These are phyloP conservation scores for Zygosaccharomyces bailii DNA, from an alignment of 805 yeast genomes.

Conservation along the genomic window DNA sequence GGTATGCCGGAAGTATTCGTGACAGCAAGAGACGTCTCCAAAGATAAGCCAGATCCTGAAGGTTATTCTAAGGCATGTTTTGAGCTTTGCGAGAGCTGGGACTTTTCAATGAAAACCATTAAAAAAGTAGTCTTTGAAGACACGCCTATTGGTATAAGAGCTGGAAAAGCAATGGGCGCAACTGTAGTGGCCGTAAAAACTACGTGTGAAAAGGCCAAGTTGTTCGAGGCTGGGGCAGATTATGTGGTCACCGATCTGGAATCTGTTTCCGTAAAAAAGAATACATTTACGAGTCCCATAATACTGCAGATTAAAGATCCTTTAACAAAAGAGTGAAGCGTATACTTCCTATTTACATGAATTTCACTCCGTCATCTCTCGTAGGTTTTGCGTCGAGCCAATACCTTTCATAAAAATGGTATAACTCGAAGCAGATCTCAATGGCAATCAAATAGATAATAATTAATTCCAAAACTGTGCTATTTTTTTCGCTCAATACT, in stretches of 20 bases:
- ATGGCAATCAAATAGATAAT: constrained; percentile 78
- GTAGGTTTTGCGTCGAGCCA: constrained; percentile 5
- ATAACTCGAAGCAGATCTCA: constrained; percentile 78
- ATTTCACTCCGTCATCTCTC: background rate
- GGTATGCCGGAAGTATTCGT: constrained; percentile 69
- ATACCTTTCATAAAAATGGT: constrained; percentile 65
- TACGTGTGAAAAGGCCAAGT: constrained; percentile 58
- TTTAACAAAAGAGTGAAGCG: constrained; percentile 2
- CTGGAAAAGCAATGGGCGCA: constrained; percentile 78
- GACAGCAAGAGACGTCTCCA: constrained; percentile 67
- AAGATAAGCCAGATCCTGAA: constrained; percentile 80
- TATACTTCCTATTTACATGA: constrained; percentile 2
- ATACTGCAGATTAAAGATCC: constrained; percentile 17
- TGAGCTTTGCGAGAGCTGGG: constrained; percentile 45
- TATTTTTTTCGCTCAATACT: constrained; percentile 70
- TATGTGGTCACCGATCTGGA: constrained; percentile 68
- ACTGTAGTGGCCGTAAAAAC: constrained; percentile 72
- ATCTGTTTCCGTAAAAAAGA: constrained; percentile 19
- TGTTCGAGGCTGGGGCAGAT: constrained; percentile 71
- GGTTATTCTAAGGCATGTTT: constrained; percentile 61
- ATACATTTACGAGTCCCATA: constrained; percentile 14
- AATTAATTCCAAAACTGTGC: constrained; percentile 82
- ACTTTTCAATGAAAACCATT: constrained; percentile 23
- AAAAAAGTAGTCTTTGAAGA: constrained; percentile 70
- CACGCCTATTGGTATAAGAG: constrained; percentile 77